phyloP scores from a whole-genome alignment of 331 rosid species.

The Quercus lobata region DNA sequence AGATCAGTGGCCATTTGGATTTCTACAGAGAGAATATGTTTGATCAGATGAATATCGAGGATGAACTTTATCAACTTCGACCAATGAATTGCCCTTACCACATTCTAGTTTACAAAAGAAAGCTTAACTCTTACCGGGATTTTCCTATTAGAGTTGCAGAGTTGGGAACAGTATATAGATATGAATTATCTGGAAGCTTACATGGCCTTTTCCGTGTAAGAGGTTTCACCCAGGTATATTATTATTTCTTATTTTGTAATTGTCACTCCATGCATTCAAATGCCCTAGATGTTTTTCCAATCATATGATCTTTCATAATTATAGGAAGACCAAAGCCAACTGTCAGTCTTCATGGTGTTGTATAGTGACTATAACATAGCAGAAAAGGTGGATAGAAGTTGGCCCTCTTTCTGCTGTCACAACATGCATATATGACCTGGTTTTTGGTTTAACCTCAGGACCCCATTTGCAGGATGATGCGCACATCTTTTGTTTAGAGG shows the following conservation, averaged over 20 bases:
- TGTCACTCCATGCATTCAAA: neutral
- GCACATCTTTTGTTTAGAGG: conserved; percentile 88
- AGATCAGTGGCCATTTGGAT: conserved; percentile 94
- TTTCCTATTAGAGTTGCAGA: conserved; percentile 92
- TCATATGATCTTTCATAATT: conserved; percentile 7
- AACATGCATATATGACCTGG: neutral
- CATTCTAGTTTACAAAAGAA: conserved; percentile 82
- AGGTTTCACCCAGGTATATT: conserved; percentile 89
- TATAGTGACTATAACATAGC: neutral
- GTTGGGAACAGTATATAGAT: conserved; percentile 93
- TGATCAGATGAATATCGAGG: conserved; percentile 87
- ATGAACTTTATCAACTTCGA: conserved; percentile 91
- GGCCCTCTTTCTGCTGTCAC: neutral
- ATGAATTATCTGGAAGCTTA: conserved; percentile 92
- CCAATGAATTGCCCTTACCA: conserved; percentile 99
- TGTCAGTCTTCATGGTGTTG: conserved; percentile 1
- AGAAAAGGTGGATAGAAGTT: conserved; percentile 1
- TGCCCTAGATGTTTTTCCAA: neutral
- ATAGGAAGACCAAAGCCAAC: neutral
- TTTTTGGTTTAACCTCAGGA: conserved; percentile 20
- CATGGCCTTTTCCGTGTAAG: conserved; percentile 98
- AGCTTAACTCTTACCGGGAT: conserved; percentile 84
- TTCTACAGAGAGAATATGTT: conserved; percentile 91
- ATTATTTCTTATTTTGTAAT: neutral
- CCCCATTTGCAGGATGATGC: conserved; percentile 85